Evolutionary conservation across 2,329 filamentous ascomycete species (phyloP).

Genomic region (Colletotrichum incanum): DNA sequence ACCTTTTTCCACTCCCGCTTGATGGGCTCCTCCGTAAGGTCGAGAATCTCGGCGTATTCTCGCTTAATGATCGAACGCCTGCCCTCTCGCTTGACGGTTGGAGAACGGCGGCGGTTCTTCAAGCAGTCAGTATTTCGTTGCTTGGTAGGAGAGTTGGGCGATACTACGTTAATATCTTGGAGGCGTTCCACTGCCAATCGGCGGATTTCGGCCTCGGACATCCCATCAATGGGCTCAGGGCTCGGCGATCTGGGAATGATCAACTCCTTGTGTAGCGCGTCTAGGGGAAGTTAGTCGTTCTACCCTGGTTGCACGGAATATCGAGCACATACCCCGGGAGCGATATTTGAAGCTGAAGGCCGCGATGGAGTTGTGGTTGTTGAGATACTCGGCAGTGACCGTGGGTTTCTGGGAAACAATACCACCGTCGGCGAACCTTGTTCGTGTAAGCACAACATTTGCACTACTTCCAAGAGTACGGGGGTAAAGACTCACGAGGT

Average conservation of each 20-base stretch:
- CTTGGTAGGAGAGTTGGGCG: not conserved
- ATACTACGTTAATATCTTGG: conserved; percentile 32
- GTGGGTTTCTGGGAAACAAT: not conserved
- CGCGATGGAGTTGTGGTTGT: conserved; percentile 29
- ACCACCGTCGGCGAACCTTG: conserved; percentile 36
- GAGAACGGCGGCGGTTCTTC: conserved; percentile 18
- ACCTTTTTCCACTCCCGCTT: conserved; percentile 42
- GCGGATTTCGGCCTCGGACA: conserved; percentile 40
- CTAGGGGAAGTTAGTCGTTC: conserved; percentile 29
- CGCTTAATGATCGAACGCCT: conserved; percentile 32
- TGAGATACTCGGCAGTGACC: not conserved
- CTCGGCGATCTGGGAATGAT: conserved; percentile 44
- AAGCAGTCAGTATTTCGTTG: not conserved
- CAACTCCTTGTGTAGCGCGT: conserved; percentile 44
- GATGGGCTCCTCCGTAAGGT: conserved; percentile 34
- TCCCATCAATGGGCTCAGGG: conserved; percentile 34
- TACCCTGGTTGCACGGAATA: not conserved
- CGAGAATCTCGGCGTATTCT: conserved; percentile 36
- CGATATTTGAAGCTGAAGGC: conserved; percentile 48
- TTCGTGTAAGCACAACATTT: not conserved
- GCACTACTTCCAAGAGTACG: not conserved
- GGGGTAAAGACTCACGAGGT: conserved; percentile 43
- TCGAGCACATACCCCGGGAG: conserved; percentile 41
- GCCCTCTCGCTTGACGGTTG: conserved; percentile 32
- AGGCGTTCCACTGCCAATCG: conserved; percentile 39